Evolutionary conservation across 1,139 yeast species (phyloP).

Genomic region (Saccharomyces hybrid): DNA sequence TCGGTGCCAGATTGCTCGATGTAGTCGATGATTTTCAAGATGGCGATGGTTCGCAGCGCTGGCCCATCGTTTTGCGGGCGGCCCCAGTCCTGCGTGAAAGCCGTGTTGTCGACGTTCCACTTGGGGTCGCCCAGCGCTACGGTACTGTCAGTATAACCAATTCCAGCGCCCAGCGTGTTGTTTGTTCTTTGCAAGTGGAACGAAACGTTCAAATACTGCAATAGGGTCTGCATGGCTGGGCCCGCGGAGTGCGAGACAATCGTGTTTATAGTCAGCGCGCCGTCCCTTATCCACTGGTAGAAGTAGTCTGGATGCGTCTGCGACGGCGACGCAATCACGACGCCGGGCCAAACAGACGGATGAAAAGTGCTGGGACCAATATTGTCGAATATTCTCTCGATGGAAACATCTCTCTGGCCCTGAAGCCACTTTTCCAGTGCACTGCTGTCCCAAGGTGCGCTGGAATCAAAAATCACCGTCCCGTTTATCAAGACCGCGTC

Average conservation of each 20-base stretch:
- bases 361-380: slow-evolving; percentile 19
- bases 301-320: slow-evolving; percentile 62
- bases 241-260: slow-evolving; percentile 34
- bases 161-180: slow-evolving; percentile 64
- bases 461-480: too few relatives aligned
- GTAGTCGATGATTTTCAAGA: slow-evolving; percentile 40
- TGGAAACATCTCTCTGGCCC: slow-evolving; percentile 43
- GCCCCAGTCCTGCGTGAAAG: slow-evolving; percentile 72
- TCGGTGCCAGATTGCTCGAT: slow-evolving; percentile 23
- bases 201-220: slow-evolving; percentile 52
- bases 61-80: slow-evolving; percentile 97
- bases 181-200: slow-evolving; percentile 52
- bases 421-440: slow-evolving; percentile 33
- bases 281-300: slow-evolving; percentile 87
- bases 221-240: slow-evolving; percentile 11
- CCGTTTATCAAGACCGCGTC: too few relatives aligned
- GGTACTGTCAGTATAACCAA: slow-evolving; percentile 17
- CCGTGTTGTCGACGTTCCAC: slow-evolving; percentile 55
- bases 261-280: slow-evolving; percentile 72
- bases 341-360: slow-evolving; percentile 41
- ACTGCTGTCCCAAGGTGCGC: too few relatives aligned
- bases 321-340: slow-evolving; percentile 81
- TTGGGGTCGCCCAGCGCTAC: slow-evolving; percentile 85
- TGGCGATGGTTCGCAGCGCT: slow-evolving; percentile 65
- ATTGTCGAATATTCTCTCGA: slow-evolving; percentile 50